Conservation (phyloP, 306 rosid genomes). For the Castanopsis chinensis region DNA sequence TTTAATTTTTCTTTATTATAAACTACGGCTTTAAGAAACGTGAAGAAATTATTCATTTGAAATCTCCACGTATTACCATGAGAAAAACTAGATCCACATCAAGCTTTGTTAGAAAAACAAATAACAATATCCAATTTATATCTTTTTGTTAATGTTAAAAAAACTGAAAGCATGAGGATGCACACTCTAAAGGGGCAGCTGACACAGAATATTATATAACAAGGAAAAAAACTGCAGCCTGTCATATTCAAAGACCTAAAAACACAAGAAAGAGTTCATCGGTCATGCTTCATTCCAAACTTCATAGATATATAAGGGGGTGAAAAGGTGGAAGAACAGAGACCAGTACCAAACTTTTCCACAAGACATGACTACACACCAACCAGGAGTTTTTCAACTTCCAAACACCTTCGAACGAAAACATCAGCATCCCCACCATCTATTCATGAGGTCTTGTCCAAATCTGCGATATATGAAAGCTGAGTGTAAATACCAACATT, state of each 20-base stretch:
- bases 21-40: no score
- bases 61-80: no score
- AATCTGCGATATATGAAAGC: constrained; percentile 17
- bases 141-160: neutral
- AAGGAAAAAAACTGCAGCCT: neutral
- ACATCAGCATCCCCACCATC: neutral
- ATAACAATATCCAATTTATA: neutral
- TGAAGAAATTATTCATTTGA: no score
- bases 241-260: neutral
- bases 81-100: no score
- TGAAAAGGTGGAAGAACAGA: constrained; percentile 2
- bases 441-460: neutral
- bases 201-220: neutral
- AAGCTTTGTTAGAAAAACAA: no score
- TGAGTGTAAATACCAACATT: neutral
- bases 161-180: neutral
- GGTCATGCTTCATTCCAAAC: neutral
- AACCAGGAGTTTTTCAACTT: constrained; percentile 7
- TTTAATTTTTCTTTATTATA: neutral
- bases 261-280: neutral
- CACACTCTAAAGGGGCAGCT: neutral
- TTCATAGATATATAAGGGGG: neutral
- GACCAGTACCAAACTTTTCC: constrained; percentile 3
- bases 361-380: neutral
- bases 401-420: neutral